Base-by-base conservation (phyloP, 2,329 filamentous ascomycete species). In the Volutella citrinella region DNA sequence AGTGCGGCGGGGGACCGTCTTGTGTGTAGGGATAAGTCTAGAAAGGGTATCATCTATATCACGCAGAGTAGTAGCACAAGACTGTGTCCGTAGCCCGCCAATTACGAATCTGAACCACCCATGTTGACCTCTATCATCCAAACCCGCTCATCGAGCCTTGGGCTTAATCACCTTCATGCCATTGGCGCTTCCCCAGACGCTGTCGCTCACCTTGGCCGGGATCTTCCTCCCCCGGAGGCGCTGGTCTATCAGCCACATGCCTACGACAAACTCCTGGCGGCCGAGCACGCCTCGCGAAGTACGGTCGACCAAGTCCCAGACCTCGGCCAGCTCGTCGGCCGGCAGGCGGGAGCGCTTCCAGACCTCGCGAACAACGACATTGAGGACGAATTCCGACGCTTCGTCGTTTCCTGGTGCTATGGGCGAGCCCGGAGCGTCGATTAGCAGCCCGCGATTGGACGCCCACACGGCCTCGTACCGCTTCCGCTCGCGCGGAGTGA, bases 401-500 rank as follows among this genome's bases (percentile, higher is more conserved):
- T 61, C 56, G 16, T 46, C 43, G 26, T 41, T 40, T 16, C 40
- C 37, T 20, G 30, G 43, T 10, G 39, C 44, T 1, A 33, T n/a
- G 12, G 49, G 48, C 6, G 44, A 40, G 34, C 44, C 43, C 10
- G 42, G 34, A 11, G 39, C 15, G 3, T 62, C 49, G 3, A 74
- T 55, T 8, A 77, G 61, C 0, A 79, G 38, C 0, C 86, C 86
- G 30, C 80, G 78, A 51, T 93, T 93, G 25, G 84, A 87, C 2
- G 87, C 87, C 85, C 86, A 93, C 2, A 93, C 76, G 4, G 84
- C 87, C 58, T 91, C 87, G 58, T 93, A 93, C 3, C 87, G 74
- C 52, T 84, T 85, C n/a, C 84, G 70, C 54, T 93, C 85, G 6
- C 78, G 69, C 29, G 78, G 73, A 0, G 82, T 86, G 25, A 93